These are phyloP conservation scores for Hibiscus syriacus DNA, from an alignment of 345 rosid species.

Conservation along the genomic window DNA sequence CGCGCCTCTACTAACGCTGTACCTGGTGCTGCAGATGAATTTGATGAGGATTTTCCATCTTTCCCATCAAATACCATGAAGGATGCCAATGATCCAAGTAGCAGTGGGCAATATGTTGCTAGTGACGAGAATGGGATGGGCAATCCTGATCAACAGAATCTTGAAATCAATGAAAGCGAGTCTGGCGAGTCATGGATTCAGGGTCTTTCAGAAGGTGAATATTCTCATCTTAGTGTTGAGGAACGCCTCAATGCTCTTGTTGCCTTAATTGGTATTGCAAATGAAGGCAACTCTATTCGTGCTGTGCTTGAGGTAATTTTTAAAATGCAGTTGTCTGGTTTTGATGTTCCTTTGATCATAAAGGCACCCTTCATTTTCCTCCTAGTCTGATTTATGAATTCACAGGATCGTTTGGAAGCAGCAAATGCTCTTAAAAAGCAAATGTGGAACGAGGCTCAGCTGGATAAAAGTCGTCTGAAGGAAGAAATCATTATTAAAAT, in stretches of 20 bases:
- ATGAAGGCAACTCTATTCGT: slow-evolving; percentile 92
- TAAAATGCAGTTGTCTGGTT: slow-evolving; percentile 11
- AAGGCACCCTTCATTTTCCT: not conserved
- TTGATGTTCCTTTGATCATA: slow-evolving; percentile 5
- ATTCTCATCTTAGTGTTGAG: slow-evolving; percentile 87
- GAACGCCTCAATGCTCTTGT: slow-evolving; percentile 92
- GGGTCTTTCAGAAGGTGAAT: slow-evolving; percentile 93
- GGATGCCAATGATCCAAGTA: slow-evolving; percentile 27
- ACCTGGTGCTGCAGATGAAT: slow-evolving; percentile 27
- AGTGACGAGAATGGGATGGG: slow-evolving; percentile 26
- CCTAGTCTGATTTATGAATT: slow-evolving; percentile 17
- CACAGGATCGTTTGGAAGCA: slow-evolving; percentile 95
- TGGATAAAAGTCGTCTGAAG: slow-evolving; percentile 78
- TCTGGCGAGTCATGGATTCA: slow-evolving; percentile 84
- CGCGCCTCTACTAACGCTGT: slow-evolving; percentile 23
- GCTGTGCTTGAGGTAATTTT: slow-evolving; percentile 76
- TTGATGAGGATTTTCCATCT: slow-evolving; percentile 34
- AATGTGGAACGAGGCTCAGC: slow-evolving; percentile 96
- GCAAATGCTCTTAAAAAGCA: slow-evolving; percentile 95
- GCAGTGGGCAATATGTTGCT: slow-evolving; percentile 25
- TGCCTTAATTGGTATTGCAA: slow-evolving; percentile 74
- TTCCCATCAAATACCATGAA: slow-evolving; percentile 31
- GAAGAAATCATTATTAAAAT: slow-evolving; percentile 51
- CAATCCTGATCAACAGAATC: slow-evolving; percentile 37
- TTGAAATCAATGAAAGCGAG: slow-evolving; percentile 70